Evolutionary conservation across 441 rosid species (phyloP), one percentile per base, ranked within the genome.

Genomic region (Gossypium schwendimanii): DNA sequence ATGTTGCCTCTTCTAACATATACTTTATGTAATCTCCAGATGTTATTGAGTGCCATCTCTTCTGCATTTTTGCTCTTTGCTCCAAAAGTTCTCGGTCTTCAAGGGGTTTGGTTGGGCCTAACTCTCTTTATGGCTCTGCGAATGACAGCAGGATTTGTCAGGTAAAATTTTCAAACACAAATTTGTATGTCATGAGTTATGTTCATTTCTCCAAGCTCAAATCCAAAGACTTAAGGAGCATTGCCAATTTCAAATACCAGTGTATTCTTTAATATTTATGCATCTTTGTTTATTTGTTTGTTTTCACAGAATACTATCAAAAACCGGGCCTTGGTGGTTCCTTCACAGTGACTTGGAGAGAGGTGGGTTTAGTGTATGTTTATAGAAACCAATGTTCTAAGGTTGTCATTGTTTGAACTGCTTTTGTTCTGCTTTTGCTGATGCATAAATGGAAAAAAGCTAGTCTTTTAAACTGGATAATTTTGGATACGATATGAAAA

Each of bases 291-390:
- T 55, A 31, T 41, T 63, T 57, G 65, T 62, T 77, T 15, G 12
- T 15, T 31, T 1, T 65, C 45, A 28, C 81, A 93, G 98, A 80
- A 72, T 90, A 73, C 75, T 79, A 66, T 86, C 89, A 55, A 89
- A 71, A 80, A 79, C 83, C 14, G 94, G 98, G 71, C 96, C 96
- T 28, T 94, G 98, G 98, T 87, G 97, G 94, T 91, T 91, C 87
- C 67, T 94, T 84, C 94, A 91, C 77, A 67, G 17, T 20, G 87
- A 85, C 78, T 33, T 79, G 1, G 76, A 79, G 69, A 77, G 66
- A 72, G 61, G 76, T 2, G 79, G 87, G 87, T 83, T 80, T 62
- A 80, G 87, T 76, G 44, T 62, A 14, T 66, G 70, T 47, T 68
- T 49, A 52, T 68, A 52, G 54, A 28, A 68, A 57, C 45, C 44